Conservation (phyloP, 352 stramenopile species). For the Pythium sukuiense region DNA sequence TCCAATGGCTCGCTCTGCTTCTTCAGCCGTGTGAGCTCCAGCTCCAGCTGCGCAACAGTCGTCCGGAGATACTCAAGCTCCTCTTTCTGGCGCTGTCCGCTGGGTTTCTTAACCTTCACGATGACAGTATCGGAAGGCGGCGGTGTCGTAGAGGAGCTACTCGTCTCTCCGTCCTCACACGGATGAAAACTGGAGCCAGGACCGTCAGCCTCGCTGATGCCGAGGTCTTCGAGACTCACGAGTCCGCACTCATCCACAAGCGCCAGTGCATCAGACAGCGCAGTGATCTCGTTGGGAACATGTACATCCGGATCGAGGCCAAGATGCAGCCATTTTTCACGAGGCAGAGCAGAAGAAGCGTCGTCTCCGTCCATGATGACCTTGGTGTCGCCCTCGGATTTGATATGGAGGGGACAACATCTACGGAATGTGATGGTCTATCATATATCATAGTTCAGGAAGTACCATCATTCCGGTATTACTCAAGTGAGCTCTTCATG, state of each 20-base stretch:
- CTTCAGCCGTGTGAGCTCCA: not conserved
- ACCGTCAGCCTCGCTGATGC: not conserved
- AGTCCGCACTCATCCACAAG: not conserved
- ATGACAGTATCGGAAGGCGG: not conserved
- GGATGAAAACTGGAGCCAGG: not conserved
- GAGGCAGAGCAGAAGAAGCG: not conserved
- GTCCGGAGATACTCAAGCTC: slow-evolving; percentile 1
- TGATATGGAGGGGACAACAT: not conserved
- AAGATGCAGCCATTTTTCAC: not conserved
- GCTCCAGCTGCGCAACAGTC: not conserved
- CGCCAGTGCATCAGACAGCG: not conserved
- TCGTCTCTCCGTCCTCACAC: not conserved
- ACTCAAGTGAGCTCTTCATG: not conserved
- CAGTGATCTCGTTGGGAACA: not conserved
- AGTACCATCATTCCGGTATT: not conserved
- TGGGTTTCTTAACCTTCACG: not conserved
- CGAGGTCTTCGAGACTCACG: not conserved
- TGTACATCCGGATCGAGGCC: not conserved
- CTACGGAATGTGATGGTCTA: not conserved
- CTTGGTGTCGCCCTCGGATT: too few species aligned
- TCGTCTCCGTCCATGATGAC: not conserved
- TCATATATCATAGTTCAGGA: not conserved
- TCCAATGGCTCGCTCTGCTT: not conserved
- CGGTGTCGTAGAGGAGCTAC: not conserved
- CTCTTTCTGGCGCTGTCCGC: not conserved